phyloP scores from a whole-genome alignment of 495 filamentous ascomycete species.

The Xylaria nigripes region DNA sequence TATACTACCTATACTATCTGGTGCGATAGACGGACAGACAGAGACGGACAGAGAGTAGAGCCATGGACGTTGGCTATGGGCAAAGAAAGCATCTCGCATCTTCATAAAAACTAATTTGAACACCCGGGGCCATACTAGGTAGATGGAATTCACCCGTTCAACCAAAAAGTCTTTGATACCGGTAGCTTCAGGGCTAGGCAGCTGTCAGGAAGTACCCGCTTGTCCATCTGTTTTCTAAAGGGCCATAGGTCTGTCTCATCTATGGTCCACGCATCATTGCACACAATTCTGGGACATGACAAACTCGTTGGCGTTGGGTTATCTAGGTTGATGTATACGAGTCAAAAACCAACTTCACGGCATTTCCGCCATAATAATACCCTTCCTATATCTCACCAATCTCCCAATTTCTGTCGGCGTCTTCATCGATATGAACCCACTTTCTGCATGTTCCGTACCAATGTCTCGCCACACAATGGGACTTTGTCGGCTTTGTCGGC shows the following conservation, averaged over 20 bases:
- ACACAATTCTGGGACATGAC: neutral
- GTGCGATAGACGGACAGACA: too few species aligned
- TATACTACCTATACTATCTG: too few species aligned
- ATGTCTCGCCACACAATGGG: slow-evolving; percentile 28
- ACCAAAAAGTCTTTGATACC: too few species aligned
- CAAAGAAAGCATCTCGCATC: too few species aligned
- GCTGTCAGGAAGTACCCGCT: too few species aligned
- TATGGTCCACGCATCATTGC: neutral
- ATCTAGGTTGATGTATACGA: slow-evolving; percentile 6
- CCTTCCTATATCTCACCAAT: slow-evolving; percentile 22
- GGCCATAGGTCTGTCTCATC: neutral
- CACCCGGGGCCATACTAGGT: too few species aligned
- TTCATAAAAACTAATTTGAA: too few species aligned
- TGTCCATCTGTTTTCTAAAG: too few species aligned
- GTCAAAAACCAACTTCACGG: neutral
- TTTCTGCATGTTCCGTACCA: slow-evolving; percentile 40
- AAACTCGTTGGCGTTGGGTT: neutral
- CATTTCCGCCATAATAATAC: neutral
- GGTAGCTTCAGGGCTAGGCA: too few species aligned
- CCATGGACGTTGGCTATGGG: too few species aligned
- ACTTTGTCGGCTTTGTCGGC: slow-evolving; percentile 15
- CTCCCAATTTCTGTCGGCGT: slow-evolving; percentile 8
- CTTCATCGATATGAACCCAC: slow-evolving; percentile 18
- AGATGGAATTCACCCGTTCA: too few species aligned
- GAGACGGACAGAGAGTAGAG: too few species aligned